Evolutionary conservation across 73 alveolate genomes (phyloP).

Genomic region (Blepharisma stoltei): DNA sequence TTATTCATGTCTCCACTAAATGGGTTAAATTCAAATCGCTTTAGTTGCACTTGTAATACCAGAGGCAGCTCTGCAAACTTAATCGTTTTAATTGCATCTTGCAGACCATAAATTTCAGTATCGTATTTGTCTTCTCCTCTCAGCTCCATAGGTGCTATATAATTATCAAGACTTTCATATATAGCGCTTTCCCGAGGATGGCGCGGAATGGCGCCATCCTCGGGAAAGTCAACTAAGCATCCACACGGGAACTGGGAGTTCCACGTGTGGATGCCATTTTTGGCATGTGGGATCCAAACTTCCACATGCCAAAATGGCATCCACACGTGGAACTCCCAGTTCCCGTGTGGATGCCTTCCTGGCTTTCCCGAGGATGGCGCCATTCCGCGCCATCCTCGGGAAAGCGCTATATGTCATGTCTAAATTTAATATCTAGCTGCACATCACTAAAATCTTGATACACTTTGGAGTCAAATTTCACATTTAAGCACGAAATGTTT

Average conservation of each 20-base stretch:
- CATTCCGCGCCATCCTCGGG: too few relatives aligned
- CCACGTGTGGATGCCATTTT: too few relatives aligned
- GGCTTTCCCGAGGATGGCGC: too few relatives aligned
- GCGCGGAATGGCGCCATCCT: too few relatives aligned
- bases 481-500: constrained; percentile 63
- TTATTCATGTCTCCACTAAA: constrained; percentile 62
- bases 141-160: constrained; percentile 69
- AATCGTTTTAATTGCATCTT: constrained; percentile 73
- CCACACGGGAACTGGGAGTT: too few relatives aligned
- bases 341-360: too few relatives aligned
- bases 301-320: too few relatives aligned
- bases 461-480: constrained; percentile 59
- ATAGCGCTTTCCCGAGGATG: too few relatives aligned
- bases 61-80: constrained; percentile 76
- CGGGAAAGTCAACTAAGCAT: too few relatives aligned
- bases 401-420: not conserved
- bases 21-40: constrained; percentile 68
- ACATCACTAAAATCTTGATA: constrained; percentile 69
- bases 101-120: constrained; percentile 61
- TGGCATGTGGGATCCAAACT: too few relatives aligned
- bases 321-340: too few relatives aligned
- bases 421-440: constrained; percentile 53
- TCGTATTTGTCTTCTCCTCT: constrained; percentile 79
- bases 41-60: constrained; percentile 63
- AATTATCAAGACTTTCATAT: constrained; percentile 39